Base-by-base conservation (phyloP, 1,284 basidiomycete species). In the Apiotrichum akiyoshidainum region DNA sequence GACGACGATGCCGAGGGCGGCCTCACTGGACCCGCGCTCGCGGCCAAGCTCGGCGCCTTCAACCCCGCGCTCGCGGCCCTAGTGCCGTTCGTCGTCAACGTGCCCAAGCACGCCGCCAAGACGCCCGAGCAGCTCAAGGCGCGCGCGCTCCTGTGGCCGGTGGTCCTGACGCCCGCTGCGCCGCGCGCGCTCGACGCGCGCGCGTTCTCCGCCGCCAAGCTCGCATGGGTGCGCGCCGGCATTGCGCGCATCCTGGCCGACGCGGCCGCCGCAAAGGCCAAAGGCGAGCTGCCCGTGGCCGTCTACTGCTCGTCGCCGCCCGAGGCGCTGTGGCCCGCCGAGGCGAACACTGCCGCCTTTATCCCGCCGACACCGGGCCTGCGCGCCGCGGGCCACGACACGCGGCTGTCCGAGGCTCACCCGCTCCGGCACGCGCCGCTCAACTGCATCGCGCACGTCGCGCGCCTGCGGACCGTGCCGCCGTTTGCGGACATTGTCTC, bases 351-450 rank as follows among this genome's bases (percentile, higher is more conserved):
- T 2, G 37, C 14, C 5, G 37, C 50, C 5, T 85, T 88, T 65
- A 80, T 84, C 37, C 71, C 77, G 35, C 75, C 79, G 0, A 79
- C 79, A 1, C 67, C 70, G 1, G 64, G 66, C 35, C 68, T 79
- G 17, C 70, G 76, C 17, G 78, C 78, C 0, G 63, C 63, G 2
- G 85, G 84, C 0, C 74, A 80, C 65, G 93, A 97, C 74, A 88
- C 86, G 5, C 84, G 93, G 41, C 74, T 58, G 8, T 85, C 86
- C 0, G 80, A 83, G 0, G 58, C 65, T 0, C 91, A 95, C 70
- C 89, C 91, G 1, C 83, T 96, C 11, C 85, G 88, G 7, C 93
- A 96, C 70, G 86, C 92, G 6, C 82, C 85, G 16, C 82, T 92
- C 60, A 90, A 91, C 72, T 81, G 87, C 56, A 84, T 95, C 35